A percentile compares a stretch with the other conserved stretches of the same genome.
phyloP scores from a whole-genome alignment of 2,329 filamentous ascomycete genomes.

The Drechslera avenae region DNA sequence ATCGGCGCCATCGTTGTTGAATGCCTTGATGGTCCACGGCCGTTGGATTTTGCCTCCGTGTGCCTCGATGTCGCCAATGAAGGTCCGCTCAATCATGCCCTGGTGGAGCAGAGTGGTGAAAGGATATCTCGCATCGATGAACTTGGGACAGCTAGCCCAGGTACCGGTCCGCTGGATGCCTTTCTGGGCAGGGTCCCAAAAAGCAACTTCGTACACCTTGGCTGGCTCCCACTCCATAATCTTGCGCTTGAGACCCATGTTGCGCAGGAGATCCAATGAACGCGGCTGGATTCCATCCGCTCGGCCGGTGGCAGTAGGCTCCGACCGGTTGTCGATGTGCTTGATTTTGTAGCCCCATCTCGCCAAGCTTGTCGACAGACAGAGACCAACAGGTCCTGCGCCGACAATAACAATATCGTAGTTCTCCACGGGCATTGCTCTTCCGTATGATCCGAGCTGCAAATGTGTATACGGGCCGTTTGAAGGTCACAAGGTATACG shows the following conservation, averaged over 20 bases:
- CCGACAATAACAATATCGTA: constrained; percentile 82
- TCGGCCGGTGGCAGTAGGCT: constrained; percentile 83
- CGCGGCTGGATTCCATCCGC: constrained; percentile 92
- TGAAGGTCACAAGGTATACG: constrained; percentile 2
- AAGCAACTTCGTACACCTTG: constrained; percentile 75
- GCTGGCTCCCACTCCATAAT: constrained; percentile 89
- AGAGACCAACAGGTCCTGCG: constrained; percentile 84
- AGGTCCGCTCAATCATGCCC: constrained; percentile 66
- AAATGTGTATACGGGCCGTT: background rate
- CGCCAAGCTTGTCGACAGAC: constrained; percentile 84
- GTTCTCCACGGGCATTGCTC: constrained; percentile 47
- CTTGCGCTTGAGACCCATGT: constrained; percentile 85
- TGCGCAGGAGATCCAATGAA: constrained; percentile 82
- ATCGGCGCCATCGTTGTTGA: constrained; percentile 64
- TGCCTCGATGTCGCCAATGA: constrained; percentile 66
- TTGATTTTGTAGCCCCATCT: constrained; percentile 95
- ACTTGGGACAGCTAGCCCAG: constrained; percentile 88
- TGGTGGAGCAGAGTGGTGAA: constrained; percentile 68
- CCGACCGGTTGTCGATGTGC: constrained; percentile 88
- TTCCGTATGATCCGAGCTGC: background rate
- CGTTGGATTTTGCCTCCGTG: constrained; percentile 61
- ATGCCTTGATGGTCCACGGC: constrained; percentile 66
- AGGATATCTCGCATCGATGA: constrained; percentile 70
- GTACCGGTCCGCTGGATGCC: constrained; percentile 65
- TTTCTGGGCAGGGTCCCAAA: constrained; percentile 64